Percentiles rank a stretch among this genome's conserved stretches.
Conservation (phyloP, 768 basidiomycete genomes). For the Mycena epipterygia region DNA sequence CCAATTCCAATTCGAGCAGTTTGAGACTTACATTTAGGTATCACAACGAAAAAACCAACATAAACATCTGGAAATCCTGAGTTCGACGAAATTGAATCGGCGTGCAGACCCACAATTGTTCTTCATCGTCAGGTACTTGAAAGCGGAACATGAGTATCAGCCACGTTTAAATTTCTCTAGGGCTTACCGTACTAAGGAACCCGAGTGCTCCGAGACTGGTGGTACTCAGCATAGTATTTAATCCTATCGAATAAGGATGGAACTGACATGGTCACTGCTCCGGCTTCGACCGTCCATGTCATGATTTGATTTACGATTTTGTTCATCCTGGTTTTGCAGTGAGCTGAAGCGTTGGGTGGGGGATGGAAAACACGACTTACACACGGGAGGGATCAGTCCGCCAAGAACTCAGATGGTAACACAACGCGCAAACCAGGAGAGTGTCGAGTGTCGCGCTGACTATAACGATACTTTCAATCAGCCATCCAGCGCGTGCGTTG, state of each 20-base stretch:
- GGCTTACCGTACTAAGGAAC: neutral
- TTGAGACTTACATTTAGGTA: neutral
- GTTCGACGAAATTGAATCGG: neutral
- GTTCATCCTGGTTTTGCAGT: neutral
- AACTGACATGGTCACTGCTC: neutral
- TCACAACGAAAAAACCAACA: neutral
- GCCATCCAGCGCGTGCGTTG: neutral
- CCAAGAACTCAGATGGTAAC: constrained; percentile 4
- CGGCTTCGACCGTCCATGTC: constrained; percentile 8
- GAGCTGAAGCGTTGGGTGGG: neutral
- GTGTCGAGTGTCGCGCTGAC: neutral
- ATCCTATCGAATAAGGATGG: neutral
- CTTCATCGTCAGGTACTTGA: constrained; percentile 6
- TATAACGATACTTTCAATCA: neutral
- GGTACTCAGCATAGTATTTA: neutral
- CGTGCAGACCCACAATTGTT: neutral
- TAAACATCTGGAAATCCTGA: neutral
- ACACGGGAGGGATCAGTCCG: neutral
- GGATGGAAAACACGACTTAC: neutral
- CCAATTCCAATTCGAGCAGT: neutral
- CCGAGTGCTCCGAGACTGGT: neutral
- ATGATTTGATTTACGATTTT: constrained; percentile 12
- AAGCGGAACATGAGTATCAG: neutral
- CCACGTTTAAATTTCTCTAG: too few relatives aligned
- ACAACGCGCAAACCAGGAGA: neutral